These are phyloP conservation scores for Catharanthus roseus DNA, from an alignment of 257 asterid species.

Conservation along the genomic window DNA sequence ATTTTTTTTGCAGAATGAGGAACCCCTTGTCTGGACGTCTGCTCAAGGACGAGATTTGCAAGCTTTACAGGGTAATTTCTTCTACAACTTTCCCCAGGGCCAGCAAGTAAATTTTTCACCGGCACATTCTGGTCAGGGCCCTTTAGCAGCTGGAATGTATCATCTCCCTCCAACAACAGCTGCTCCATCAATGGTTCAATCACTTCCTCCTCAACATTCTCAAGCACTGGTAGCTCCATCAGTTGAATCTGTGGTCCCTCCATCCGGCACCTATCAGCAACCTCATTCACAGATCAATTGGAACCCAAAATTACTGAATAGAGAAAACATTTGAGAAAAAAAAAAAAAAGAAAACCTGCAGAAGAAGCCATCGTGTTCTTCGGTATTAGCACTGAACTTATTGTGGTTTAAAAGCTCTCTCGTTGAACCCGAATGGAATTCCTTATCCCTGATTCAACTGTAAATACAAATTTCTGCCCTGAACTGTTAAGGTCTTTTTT, in stretches of 20 bases:
- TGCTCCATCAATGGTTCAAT: slow-evolving; percentile 31
- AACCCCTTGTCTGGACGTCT: slow-evolving; percentile 32
- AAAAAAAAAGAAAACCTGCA: too few relatives aligned
- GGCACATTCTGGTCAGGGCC: slow-evolving; percentile 33
- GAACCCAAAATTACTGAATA: slow-evolving; percentile 34
- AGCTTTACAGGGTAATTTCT: slow-evolving; percentile 38
- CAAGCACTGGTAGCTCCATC: slow-evolving; percentile 40
- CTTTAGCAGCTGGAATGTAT: slow-evolving; percentile 36
- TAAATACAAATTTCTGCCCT: slow-evolving; percentile 10
- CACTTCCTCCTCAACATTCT: slow-evolving; percentile 40
- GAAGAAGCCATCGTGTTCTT: not conserved
- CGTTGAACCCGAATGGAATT: not conserved
- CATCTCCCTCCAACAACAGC: slow-evolving; percentile 35
- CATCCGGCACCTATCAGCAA: slow-evolving; percentile 34
- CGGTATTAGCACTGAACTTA: not conserved
- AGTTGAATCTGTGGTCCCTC: slow-evolving; percentile 31
- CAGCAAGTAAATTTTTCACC: slow-evolving; percentile 37
- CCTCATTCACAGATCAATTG: slow-evolving; percentile 37
- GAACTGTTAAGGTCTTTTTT: not conserved
- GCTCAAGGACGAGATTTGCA: slow-evolving; percentile 35
- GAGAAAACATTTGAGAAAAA: slow-evolving; percentile 31
- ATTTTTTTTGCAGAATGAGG: slow-evolving; percentile 40
- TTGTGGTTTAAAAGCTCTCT: not conserved
- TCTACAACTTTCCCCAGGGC: slow-evolving; percentile 47
- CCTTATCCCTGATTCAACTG: slow-evolving; percentile 4